These are phyloP conservation scores for Neoscytalidium dimidiatum DNA, from an alignment of 2,329 filamentous ascomycete species.

Conservation along the genomic window DNA sequence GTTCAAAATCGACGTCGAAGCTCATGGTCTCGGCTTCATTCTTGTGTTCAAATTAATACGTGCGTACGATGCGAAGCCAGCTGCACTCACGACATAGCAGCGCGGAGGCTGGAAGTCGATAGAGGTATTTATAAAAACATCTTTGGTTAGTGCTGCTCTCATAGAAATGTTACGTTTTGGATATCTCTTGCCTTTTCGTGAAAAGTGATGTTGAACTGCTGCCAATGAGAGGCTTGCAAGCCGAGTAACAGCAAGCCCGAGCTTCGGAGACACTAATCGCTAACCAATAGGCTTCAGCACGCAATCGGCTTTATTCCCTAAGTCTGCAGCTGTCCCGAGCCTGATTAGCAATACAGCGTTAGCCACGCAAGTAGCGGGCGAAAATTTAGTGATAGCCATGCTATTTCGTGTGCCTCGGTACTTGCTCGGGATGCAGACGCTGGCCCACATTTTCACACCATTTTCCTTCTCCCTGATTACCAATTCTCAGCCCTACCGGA, in stretches of 20 bases:
- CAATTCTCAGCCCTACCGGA: neutral
- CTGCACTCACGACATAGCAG: too few species aligned
- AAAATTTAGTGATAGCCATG: neutral
- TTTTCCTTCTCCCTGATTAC: neutral
- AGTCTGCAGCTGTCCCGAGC: neutral
- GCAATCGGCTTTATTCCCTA: neutral
- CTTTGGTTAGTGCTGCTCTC: too few species aligned
- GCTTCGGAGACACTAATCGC: neutral
- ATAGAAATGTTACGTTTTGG: too few species aligned
- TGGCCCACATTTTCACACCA: neutral
- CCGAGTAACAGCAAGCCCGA: neutral
- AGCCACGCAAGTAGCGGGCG: too few species aligned
- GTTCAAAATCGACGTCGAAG: too few species aligned
- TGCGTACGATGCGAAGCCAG: too few species aligned
- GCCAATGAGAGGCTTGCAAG: neutral
- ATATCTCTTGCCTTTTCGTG: neutral
- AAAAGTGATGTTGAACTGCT: neutral
- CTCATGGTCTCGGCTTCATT: too few species aligned
- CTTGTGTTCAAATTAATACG: too few species aligned
- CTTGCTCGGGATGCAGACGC: neutral
- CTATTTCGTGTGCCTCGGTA: neutral
- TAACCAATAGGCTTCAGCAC: neutral
- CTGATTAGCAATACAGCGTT: conserved; percentile 1
- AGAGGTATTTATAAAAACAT: too few species aligned
- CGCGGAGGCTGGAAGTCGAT: too few species aligned